phyloP scores from a whole-genome alignment of 345 rosid genomes.

The Eucalyptus regnans region DNA sequence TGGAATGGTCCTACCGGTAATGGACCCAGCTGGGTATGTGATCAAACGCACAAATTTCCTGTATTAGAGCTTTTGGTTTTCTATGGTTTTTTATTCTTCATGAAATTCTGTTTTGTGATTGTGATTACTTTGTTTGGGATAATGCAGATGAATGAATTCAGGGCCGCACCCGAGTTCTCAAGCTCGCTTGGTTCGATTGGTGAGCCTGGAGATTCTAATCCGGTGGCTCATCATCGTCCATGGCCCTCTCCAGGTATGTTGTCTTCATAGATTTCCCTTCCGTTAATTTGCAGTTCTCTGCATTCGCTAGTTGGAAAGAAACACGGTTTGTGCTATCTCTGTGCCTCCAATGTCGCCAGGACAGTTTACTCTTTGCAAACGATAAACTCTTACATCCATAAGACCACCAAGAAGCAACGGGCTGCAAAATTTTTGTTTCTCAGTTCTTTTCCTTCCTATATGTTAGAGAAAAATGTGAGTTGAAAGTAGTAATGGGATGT shows the following conservation, averaged over 20 bases:
- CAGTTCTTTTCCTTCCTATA: not conserved
- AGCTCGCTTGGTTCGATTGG: conserved; percentile 17
- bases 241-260: conserved; percentile 51
- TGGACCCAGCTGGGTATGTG: conserved; percentile 85
- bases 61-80: not conserved
- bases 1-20: conserved; percentile 65
- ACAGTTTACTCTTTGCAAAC: not conserved
- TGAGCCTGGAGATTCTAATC: conserved; percentile 34
- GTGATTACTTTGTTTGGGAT: not conserved
- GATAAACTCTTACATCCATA: not conserved
- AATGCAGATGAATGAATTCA: conserved; percentile 79
- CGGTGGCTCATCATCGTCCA: conserved; percentile 18
- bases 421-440: not conserved
- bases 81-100: not conserved
- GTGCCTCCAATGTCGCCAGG: not conserved
- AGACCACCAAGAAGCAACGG: not conserved
- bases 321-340: not conserved
- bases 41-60: not conserved
- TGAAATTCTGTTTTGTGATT: not conserved
- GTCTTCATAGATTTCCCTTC: not conserved
- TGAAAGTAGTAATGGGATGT: not conserved
- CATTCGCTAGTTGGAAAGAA: not conserved
- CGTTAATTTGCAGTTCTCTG: not conserved
- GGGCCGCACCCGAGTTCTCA: conserved; percentile 51
- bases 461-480: not conserved